Percentiles rank a stretch among this genome's conserved stretches.
phyloP scores from a whole-genome alignment of 805 yeast genomes.

The Torulaspora microellipsoides region DNA sequence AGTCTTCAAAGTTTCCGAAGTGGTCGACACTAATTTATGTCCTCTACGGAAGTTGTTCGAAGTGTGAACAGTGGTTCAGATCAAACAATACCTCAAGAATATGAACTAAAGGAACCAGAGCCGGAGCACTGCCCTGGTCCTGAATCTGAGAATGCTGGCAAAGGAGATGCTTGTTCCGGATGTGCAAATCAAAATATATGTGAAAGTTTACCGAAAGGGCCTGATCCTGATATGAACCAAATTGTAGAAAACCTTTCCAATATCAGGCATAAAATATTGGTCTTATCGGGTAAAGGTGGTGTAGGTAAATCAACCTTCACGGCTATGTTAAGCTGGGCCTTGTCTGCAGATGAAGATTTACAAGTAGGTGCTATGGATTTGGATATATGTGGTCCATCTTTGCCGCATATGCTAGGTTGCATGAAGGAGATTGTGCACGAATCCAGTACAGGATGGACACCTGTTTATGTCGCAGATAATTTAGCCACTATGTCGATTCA shows the following conservation, averaged over 20 bases:
- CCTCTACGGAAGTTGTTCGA: constrained; percentile 3
- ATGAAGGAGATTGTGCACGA: constrained; percentile 81
- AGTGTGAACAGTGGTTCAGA: constrained; percentile 3
- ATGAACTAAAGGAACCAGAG: constrained; percentile 56
- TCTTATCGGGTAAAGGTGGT: constrained; percentile 84
- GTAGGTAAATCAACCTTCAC: constrained; percentile 98
- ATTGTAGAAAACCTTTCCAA: constrained; percentile 64
- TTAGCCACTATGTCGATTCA: constrained; percentile 94
- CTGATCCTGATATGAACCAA: constrained; percentile 85
- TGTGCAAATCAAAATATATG: constrained; percentile 94
- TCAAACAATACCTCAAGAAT: constrained; percentile 24
- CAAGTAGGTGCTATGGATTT: constrained; percentile 97
- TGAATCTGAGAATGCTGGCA: constrained; percentile 89
- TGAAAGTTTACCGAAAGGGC: constrained; percentile 83
- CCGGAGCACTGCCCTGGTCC: constrained; percentile 99
- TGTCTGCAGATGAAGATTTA: constrained; percentile 71
- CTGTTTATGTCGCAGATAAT: constrained; percentile 93
- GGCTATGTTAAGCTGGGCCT: constrained; percentile 93
- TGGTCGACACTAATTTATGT: background rate
- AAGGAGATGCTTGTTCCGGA: constrained; percentile 88
- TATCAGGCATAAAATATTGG: constrained; percentile 77
- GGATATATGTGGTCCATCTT: constrained; percentile 96
- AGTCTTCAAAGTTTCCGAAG: too few species aligned
- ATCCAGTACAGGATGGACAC: constrained; percentile 92
- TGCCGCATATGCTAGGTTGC: constrained; percentile 93